phyloP scores from a whole-genome alignment of 1,284 basidiomycete species.

The Malassezia obtusa region DNA sequence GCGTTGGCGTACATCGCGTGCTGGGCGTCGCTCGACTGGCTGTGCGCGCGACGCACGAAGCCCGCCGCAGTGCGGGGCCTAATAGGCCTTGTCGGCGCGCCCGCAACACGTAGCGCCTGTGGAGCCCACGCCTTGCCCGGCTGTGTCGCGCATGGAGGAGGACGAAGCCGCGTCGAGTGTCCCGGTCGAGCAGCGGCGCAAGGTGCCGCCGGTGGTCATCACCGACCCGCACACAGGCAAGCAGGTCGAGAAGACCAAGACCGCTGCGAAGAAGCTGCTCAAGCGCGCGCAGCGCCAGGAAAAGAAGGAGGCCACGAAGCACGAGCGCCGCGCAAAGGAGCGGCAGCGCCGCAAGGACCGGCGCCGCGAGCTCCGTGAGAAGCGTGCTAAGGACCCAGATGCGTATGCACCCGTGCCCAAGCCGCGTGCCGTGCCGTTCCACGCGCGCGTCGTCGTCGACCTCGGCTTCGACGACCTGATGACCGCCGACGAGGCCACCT shows the following conservation, averaged over 20 bases:
- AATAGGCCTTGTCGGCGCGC: too few relatives aligned
- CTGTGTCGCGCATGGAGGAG: background rate
- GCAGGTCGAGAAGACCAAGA: constrained; percentile 56
- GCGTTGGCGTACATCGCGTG: background rate
- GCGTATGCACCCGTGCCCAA: constrained; percentile 51
- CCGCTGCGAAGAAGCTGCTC: constrained; percentile 65
- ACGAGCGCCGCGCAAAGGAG: constrained; percentile 64
- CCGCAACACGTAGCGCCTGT: too few relatives aligned
- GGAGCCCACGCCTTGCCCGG: background rate
- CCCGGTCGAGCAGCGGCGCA: background rate
- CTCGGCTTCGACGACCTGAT: constrained; percentile 89
- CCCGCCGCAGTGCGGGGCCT: too few relatives aligned
- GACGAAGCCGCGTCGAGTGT: background rate
- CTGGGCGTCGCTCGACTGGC: too few relatives aligned
- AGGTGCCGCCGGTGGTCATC: constrained; percentile 7
- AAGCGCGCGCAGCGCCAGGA: constrained; percentile 53
- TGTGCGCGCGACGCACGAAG: too few relatives aligned
- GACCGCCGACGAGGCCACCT: constrained; percentile 85
- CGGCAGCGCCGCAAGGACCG: constrained; percentile 51
- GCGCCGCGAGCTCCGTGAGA: background rate
- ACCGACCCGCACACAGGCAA: constrained; percentile 7
- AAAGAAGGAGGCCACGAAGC: constrained; percentile 59
- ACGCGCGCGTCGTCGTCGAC: constrained; percentile 66
- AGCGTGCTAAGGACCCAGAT: constrained; percentile 47
- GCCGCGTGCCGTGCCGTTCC: constrained; percentile 52